phyloP scores from a whole-genome alignment of 1,284 basidiomycete genomes.

The Sporisorium exsertum region DNA sequence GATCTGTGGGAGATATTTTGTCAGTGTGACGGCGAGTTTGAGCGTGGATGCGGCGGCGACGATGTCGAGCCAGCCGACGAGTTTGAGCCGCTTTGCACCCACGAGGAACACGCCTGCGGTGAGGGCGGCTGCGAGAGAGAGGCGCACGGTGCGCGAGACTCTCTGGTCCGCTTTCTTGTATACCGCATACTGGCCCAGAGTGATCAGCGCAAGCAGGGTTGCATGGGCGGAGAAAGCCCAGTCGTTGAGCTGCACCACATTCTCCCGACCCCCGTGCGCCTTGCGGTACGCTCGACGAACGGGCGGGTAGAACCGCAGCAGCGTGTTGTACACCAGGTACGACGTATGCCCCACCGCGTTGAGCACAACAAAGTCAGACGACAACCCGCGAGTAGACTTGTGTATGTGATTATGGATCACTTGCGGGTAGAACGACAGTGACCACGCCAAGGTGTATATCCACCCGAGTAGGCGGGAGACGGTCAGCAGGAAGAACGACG shows the following conservation, averaged over 20 bases:
- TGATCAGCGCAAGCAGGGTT: constrained; percentile 28
- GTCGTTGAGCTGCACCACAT: constrained; percentile 58
- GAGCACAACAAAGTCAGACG: constrained; percentile 57
- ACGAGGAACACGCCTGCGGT: constrained; percentile 16
- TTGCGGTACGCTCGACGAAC: constrained; percentile 53
- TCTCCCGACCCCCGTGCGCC: constrained; percentile 43
- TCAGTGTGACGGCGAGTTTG: constrained; percentile 69
- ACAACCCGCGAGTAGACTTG: constrained; percentile 48
- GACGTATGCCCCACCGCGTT: constrained; percentile 58
- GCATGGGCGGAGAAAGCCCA: constrained; percentile 55
- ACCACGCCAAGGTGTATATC: constrained; percentile 62
- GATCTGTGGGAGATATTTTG: constrained; percentile 68
- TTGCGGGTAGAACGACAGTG: constrained; percentile 64
- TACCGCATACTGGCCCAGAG: constrained; percentile 11
- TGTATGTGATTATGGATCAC: constrained; percentile 43
- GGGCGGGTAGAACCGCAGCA: constrained; percentile 36
- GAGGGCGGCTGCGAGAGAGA: constrained; percentile 11
- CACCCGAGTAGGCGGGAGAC: constrained; percentile 60
- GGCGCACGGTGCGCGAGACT: constrained; percentile 9
- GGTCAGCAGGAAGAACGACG: too few species aligned
- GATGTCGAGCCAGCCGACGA: constrained; percentile 41
- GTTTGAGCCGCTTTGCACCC: constrained; percentile 12
- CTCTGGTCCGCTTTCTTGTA: constrained; percentile 9
- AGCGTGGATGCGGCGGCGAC: constrained; percentile 63
- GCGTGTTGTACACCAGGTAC: constrained; percentile 53